Evolutionary conservation across 2,329 filamentous ascomycete species (phyloP), one percentile per base, ranked within the genome.

Genomic region (Talaromyces marneffei): DNA sequence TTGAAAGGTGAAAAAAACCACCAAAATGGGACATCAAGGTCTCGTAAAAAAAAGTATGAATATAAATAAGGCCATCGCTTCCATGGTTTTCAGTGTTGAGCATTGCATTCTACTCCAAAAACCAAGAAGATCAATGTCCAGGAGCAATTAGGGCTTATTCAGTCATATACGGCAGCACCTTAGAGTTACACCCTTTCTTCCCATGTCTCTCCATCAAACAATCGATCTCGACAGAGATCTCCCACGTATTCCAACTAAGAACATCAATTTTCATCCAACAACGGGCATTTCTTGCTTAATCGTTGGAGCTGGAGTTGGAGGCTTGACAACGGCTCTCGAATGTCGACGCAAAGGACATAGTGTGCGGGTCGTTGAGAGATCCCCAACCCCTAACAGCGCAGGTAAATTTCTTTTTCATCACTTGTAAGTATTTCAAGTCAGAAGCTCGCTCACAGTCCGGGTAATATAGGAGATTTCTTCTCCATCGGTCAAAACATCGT

Each of bases 331-430:
- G 8, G 65, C 65, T 1, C 58, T 72, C 6, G 70, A 73, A 59
- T 70, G 68, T 61, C 67, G 67, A 59, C 65, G 71, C 35, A 69
- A 71, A 54, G 71, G 70, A 14, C 68, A 70, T 55, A 53, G 67
- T 8, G 68, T 71, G n/a, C 60, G 65, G 18, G 62, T 73, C 20
- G 40, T 71, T 3, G 71, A 72, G 20, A 59, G 35, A 14, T 54
- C 55, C 2, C n/a, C 33, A 40, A 27, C 20, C 39, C 48, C 58
- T 6, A 55, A 29, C 23, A 46, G 37, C 27, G 39, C 58, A 55
- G 58, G 58, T 54, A 60, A 44, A 42, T 44, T 18, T 16, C 12
- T 6, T 12, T 10, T 1, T 12, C n/a, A 14, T 42, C 18, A 23
- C 18, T 42, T 3, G n/a, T n/a, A n/a, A n/a, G n/a, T n/a, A n/a